These are phyloP conservation scores for Termitomyces sp. DNA, from an alignment of 768 basidiomycete species.

Conservation along the genomic window DNA sequence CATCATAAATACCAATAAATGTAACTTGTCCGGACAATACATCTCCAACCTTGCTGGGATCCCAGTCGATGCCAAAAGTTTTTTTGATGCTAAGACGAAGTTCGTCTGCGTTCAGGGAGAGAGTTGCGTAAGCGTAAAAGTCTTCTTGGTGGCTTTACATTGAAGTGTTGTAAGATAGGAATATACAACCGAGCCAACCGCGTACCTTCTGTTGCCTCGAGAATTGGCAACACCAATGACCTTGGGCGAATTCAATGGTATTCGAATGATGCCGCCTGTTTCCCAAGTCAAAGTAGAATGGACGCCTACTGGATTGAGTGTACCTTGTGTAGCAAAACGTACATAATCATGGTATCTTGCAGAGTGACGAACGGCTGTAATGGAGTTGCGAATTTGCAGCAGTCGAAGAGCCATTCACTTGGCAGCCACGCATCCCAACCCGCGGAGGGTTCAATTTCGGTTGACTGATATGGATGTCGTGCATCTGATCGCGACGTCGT, in stretches of 20 bases:
- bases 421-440: conserved; percentile 18
- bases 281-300: conserved; percentile 7
- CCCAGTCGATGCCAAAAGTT: conserved; percentile 65
- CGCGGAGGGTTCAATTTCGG: neutral
- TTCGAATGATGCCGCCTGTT: conserved; percentile 56
- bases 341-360: conserved; percentile 67
- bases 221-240: conserved; percentile 74
- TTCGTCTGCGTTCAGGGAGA: conserved; percentile 75
- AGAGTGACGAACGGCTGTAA: conserved; percentile 12
- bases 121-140: conserved; percentile 69
- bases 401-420: conserved; percentile 24
- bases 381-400: conserved; percentile 12
- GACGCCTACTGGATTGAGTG: neutral
- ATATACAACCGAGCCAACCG: neutral
- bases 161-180: neutral
- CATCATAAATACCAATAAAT: conserved; percentile 90
- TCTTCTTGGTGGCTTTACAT: conserved; percentile 81
- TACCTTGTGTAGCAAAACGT: conserved; percentile 43
- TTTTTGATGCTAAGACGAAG: conserved; percentile 61
- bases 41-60: conserved; percentile 48
- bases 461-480: neutral
- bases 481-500: neutral
- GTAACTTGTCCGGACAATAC: conserved; percentile 69
- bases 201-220: conserved; percentile 69
- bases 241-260: conserved; percentile 72